phyloP scores from a whole-genome alignment of 345 rosid genomes.

The Euphorbia pulcherrima region DNA sequence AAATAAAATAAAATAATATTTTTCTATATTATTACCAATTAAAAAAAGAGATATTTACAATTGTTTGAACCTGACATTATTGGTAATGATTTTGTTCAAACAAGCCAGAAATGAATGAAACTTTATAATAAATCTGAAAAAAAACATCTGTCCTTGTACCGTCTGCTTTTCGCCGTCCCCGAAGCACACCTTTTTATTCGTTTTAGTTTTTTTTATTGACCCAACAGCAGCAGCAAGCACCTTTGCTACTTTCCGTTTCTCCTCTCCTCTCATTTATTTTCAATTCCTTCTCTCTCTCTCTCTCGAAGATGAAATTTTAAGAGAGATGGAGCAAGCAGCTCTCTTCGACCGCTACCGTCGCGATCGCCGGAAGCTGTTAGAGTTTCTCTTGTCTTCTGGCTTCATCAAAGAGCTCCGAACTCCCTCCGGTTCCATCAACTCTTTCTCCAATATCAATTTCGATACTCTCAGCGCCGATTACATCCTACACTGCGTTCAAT shows the following conservation, averaged over 20 bases:
- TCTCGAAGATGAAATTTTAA: background rate
- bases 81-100: background rate
- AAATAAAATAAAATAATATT: no score
- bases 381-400: conserved; percentile 64
- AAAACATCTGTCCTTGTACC: conserved; percentile 10
- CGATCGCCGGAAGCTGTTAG: conserved; percentile 87
- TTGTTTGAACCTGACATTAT: no score
- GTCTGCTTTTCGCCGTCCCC: conserved; percentile 26
- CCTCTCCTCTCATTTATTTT: background rate
- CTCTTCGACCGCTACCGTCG: conserved; percentile 61
- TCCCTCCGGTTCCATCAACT: conserved; percentile 41
- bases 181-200: background rate
- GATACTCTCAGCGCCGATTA: conserved; percentile 75
- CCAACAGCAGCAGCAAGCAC: background rate
- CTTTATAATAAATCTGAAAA: background rate
- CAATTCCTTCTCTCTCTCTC: background rate
- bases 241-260: background rate
- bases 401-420: conserved; percentile 53
- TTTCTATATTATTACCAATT: no score
- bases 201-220: background rate
- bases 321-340: conserved; percentile 27
- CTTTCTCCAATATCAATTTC: conserved; percentile 51
- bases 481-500: conserved; percentile 57
- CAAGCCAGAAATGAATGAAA: background rate
- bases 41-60: no score